Conservation (phyloP, 306 rosid genomes). For the Nissolia schottii region DNA sequence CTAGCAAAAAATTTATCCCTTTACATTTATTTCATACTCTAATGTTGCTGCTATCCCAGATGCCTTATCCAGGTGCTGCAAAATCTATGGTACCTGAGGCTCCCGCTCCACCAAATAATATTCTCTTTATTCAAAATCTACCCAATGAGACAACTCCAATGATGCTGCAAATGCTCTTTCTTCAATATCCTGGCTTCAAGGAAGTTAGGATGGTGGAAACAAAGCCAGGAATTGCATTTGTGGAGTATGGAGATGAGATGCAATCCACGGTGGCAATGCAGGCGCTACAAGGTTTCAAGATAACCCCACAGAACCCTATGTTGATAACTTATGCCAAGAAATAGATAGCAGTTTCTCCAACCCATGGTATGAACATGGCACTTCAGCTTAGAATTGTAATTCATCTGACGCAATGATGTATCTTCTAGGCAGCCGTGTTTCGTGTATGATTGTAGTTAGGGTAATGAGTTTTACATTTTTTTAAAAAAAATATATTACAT, state of each 20-base stretch:
- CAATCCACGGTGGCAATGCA: slow-evolving; percentile 93
- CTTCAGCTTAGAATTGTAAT: slow-evolving; percentile 15
- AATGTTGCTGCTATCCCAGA: slow-evolving; percentile 53
- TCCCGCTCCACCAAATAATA: slow-evolving; percentile 98
- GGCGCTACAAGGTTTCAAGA: slow-evolving; percentile 87
- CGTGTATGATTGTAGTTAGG: slow-evolving; percentile 34
- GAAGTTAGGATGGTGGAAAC: slow-evolving; percentile 99
- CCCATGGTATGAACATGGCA: slow-evolving; percentile 6
- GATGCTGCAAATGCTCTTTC: slow-evolving; percentile 99
- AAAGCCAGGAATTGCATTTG: slow-evolving; percentile 96
- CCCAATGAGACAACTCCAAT: slow-evolving; percentile 85
- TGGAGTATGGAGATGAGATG: slow-evolving; percentile 86
- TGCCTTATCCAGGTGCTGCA: slow-evolving; percentile 84
- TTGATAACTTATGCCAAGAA: slow-evolving; percentile 94
- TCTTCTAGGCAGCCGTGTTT: slow-evolving; percentile 5
- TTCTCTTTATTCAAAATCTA: slow-evolving; percentile 88
- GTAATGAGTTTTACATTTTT: slow-evolving; percentile 4
- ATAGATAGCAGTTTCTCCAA: slow-evolving; percentile 28
- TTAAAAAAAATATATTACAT: not conserved
- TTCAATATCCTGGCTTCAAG: slow-evolving; percentile 85
- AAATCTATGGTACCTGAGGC: slow-evolving; percentile 83
- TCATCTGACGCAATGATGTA: slow-evolving; percentile 19
- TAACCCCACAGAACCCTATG: slow-evolving; percentile 91
- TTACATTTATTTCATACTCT: slow-evolving; percentile 19
- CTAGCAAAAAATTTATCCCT: no score